Evolutionary conservation across 1,284 basidiomycete species (phyloP), one percentile per base, ranked within the genome.

Genomic region (Malassezia psittaci): DNA sequence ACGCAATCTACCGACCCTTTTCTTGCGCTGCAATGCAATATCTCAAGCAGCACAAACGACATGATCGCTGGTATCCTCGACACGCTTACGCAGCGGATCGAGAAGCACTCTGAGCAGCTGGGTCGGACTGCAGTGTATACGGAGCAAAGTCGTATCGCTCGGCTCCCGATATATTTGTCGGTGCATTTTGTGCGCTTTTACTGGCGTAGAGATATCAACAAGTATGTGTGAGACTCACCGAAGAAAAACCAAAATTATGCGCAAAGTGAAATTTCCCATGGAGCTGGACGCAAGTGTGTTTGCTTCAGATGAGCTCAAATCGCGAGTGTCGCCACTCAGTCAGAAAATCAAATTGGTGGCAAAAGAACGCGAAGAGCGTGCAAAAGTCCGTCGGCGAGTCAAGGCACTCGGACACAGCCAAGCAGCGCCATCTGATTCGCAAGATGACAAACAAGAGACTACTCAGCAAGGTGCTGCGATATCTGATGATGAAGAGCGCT

Each of bases 171-270:
- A 18, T 78, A 91, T 71, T 80, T 94, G 38, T 85, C 86, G 9
- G 82, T 91, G 4, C 89, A 91, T 66, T 87, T 96, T 84, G 90
- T 93, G 7, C 85, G 94, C 45, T 98, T 98, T 76, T 88, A 86
- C 62, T 98, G 93, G 93, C 80, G 89, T 59, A 80, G 83, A 42
- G 93, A 96, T 65, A 91, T 96, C 56, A 79, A 79, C 63, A 90
- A 89, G 47, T 57, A 18, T 10, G 55, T 47, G 5, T 12, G 1
- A 1, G 10, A n/a, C 35, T 16, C 35, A 21, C 52, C 24, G 13
- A 29, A 56, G 49, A 47, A 77, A 77, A 64, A 76, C 77, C 40
- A 77, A 77, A 66, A 77, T 77, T 63, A 77, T 77, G 88, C 84
- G 90, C 56, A 88, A 87, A 79, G 91, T 96, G 62, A 94, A 91